A percentile compares a stretch with the other conserved stretches of the same genome.
phyloP scores from a whole-genome alignment of 2,329 filamentous ascomycete genomes.

The Monascus ruber region DNA sequence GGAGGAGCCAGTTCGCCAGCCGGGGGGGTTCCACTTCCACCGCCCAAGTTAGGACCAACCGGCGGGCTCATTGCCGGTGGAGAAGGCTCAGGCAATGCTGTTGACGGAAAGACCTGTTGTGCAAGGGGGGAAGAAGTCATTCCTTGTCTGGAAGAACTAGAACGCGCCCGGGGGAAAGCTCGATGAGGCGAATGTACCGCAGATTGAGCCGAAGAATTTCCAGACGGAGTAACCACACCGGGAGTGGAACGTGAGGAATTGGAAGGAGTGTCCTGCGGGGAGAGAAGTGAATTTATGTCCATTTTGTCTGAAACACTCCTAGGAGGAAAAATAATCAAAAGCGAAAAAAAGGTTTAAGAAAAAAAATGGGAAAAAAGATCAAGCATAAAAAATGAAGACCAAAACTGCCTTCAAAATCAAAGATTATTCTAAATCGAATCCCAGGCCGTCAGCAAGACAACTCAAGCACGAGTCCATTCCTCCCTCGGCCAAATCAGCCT shows the following conservation, averaged over 20 bases:
- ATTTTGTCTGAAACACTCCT: conserved; percentile 15
- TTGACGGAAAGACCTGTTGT: conserved; percentile 29
- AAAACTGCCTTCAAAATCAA: conserved; percentile 10
- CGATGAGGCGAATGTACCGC: conserved; percentile 23
- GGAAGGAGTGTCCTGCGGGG: conserved; percentile 31
- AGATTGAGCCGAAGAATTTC: conserved; percentile 15
- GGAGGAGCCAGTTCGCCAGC: conserved; percentile 22
- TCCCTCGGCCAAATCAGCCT: conserved; percentile 16
- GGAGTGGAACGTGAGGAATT: conserved; percentile 25
- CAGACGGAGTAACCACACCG: conserved; percentile 14
- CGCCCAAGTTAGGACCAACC: conserved; percentile 13
- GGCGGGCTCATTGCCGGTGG: conserved; percentile 24
- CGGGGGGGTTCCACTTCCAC: conserved; percentile 25
- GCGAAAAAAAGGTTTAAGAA: background rate
- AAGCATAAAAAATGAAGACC: conserved; percentile 12
- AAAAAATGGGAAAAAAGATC: conserved; percentile 1
- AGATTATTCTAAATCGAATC: conserved; percentile 7
- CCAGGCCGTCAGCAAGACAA: conserved; percentile 16
- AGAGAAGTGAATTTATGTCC: conserved; percentile 38
- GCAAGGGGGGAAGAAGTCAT: conserved; percentile 33
- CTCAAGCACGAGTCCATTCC: conserved; percentile 28
- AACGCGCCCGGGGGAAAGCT: conserved; percentile 24
- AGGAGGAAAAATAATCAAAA: no score
- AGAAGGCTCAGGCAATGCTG: conserved; percentile 26
- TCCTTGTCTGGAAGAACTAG: conserved; percentile 19